Evolutionary conservation across 2,329 filamentous ascomycete genomes (phyloP).

Genomic region (Xylariaceae sp.): DNA sequence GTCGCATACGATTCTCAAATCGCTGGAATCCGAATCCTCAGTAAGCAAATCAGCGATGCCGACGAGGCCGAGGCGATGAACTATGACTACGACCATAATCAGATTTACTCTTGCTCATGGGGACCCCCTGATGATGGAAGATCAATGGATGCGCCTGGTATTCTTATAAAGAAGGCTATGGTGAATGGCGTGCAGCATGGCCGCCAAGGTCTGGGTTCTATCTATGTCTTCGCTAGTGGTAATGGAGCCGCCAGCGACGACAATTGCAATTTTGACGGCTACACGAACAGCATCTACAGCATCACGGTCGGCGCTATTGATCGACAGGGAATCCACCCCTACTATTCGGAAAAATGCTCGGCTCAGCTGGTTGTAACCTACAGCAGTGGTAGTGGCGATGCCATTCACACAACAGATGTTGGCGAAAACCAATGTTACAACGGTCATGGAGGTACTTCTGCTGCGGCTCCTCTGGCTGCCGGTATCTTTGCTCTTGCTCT

Average conservation of each 20-base stretch:
- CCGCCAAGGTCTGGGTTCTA: slow-evolving; percentile 75
- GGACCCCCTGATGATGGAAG: slow-evolving; percentile 89
- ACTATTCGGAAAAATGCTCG: slow-evolving; percentile 95
- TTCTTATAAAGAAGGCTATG: slow-evolving; percentile 87
- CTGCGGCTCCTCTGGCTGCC: slow-evolving; percentile 86
- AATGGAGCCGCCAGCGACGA: slow-evolving; percentile 85
- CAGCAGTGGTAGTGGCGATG: slow-evolving; percentile 82
- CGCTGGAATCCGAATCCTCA: slow-evolving; percentile 87
- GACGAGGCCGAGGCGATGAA: slow-evolving; percentile 93
- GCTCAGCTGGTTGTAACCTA: slow-evolving; percentile 95
- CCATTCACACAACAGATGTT: slow-evolving; percentile 96
- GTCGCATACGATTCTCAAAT: slow-evolving; percentile 91
- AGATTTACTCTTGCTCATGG: slow-evolving; percentile 99
- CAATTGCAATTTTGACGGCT: slow-evolving; percentile 99
- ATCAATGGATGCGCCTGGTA: slow-evolving; percentile 89
- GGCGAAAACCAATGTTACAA: slow-evolving; percentile 74
- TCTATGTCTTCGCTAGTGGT: slow-evolving; percentile 95
- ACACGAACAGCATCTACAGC: slow-evolving; percentile 99
- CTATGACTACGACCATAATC: slow-evolving; percentile 84
- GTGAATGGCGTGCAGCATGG: slow-evolving; percentile 88
- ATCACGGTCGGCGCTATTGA: slow-evolving; percentile 95
- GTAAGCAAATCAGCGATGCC: slow-evolving; percentile 82
- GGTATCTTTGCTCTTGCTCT: slow-evolving; percentile 89
- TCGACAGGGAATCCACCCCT: slow-evolving; percentile 79
- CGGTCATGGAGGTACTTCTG: slow-evolving; percentile 90